Conservation (phyloP, 106 monocot species). For the Dactylorhiza incarnata region DNA sequence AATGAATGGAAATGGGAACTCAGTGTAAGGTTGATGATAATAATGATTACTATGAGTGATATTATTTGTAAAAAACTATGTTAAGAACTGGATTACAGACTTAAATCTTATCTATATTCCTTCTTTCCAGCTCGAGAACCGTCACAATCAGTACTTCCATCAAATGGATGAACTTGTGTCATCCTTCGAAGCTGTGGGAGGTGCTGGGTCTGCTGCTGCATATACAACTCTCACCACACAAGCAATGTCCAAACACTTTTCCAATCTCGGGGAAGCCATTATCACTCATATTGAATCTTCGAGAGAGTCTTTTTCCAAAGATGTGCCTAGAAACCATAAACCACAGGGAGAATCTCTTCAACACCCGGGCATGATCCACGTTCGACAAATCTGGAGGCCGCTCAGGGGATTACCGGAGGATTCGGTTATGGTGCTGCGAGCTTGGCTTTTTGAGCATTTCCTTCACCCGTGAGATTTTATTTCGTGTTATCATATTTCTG, state of each 20-base stretch:
- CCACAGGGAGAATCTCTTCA: constrained; percentile 22
- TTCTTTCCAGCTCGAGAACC: constrained; percentile 53
- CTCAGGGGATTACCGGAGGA: constrained; percentile 56
- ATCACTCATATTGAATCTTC: constrained; percentile 39
- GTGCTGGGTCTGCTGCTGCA: constrained; percentile 43
- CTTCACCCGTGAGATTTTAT: constrained; percentile 53
- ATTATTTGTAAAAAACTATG: neutral
- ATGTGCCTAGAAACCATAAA: constrained; percentile 11
- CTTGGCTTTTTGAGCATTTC: constrained; percentile 77
- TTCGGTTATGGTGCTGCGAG: constrained; percentile 43
- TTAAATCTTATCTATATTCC: neutral
- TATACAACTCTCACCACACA: constrained; percentile 72
- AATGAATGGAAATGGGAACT: too few species aligned
- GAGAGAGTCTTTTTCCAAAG: constrained; percentile 22
- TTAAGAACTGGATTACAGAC: neutral
- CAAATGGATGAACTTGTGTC: constrained; percentile 52
- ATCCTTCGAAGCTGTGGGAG: constrained; percentile 57
- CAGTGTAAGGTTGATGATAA: too few species aligned
- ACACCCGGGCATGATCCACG: constrained; percentile 26
- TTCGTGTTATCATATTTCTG: neutral
- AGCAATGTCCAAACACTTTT: constrained; percentile 82
- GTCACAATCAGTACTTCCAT: constrained; percentile 52
- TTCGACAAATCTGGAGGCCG: constrained; percentile 44
- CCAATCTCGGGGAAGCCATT: constrained; percentile 56
- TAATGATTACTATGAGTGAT: too few species aligned